phyloP scores from a whole-genome alignment of 2,329 filamentous ascomycete genomes.

The Cercospora beticola region DNA sequence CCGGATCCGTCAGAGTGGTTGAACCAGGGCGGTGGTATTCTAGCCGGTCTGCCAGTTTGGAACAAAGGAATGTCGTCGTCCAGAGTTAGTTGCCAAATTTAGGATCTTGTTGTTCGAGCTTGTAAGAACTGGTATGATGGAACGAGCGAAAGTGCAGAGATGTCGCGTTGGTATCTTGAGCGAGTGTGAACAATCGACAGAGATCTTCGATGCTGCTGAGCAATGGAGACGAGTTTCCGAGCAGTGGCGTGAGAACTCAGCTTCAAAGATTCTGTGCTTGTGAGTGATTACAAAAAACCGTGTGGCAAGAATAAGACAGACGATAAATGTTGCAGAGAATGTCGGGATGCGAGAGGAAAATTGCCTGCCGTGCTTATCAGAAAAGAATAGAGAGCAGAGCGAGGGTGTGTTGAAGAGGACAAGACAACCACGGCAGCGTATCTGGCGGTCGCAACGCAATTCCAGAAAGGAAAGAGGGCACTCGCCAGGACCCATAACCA shows the following conservation, averaged over 20 bases:
- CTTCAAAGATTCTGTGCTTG: not conserved
- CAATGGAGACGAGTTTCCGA: not conserved
- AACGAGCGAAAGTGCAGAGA: not conserved
- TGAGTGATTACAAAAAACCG: not conserved
- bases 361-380: not conserved
- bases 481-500: not conserved
- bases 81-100: not conserved
- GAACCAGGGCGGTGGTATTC: not conserved
- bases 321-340: not conserved
- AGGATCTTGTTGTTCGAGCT: not conserved
- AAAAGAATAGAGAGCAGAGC: not conserved
- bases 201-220: not conserved
- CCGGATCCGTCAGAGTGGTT: conserved; percentile 8
- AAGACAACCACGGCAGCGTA: not conserved
- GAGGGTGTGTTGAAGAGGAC: not conserved
- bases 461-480: conserved; percentile 1
- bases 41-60: not conserved
- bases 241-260: not conserved
- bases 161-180: not conserved
- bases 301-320: not conserved
- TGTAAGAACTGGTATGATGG: not conserved
- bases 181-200: not conserved
- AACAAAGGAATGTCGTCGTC: conserved; percentile 13
- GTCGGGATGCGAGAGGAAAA: not conserved
- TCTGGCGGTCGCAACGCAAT: conserved; percentile 1